Base-by-base conservation (phyloP, 768 basidiomycete species). In the Kondoa subrosea region DNA sequence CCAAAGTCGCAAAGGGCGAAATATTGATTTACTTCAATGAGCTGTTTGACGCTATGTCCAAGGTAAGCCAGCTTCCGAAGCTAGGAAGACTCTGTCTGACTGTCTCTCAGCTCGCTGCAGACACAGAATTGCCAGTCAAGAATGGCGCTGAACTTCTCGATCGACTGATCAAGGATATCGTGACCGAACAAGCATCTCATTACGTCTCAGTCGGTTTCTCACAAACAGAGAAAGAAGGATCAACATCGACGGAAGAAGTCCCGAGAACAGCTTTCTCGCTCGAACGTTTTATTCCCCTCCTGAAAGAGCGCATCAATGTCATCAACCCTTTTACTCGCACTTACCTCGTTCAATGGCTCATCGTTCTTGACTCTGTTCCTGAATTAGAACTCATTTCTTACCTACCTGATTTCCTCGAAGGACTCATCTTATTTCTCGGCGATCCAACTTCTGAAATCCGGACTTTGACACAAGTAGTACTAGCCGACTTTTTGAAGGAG, bases 121-220 rank as follows among this genome's bases (percentile, higher is more conserved):
- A 99, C 77, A 87, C 90, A 0, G 93, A 97, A 72, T 74, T 89
- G 40, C 93, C 95, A 1, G 93, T 99, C 69, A 93, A 95, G 83
- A 97, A 96, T 74, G 93, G 93, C 1, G 92, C 95, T 0, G 95
- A 99, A 76, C 83, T 99, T 31, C 82, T 97, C 67, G 95, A 99
- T 76, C 84, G 93, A 25, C 83, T 96, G n/a, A 83, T 99, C 72
- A 96, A 97, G 75, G 95, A 99, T 72, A 93, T 96, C 61, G 93
- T 97, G 2, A 87, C 91, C 15, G 95, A 97, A 78, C 89, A 90
- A 4, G 95, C 93, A 1, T 90, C 91, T 0, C 87, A 88, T 34
- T 96, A 95, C 76, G 86, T 95, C 64, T 90, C 91, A 12, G 84
- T 88, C 68, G 88, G 88, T 75, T 50, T 50, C 40, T 50, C 40